Conservation (phyloP, 345 rosid species). For the Cardamine occulta region DNA sequence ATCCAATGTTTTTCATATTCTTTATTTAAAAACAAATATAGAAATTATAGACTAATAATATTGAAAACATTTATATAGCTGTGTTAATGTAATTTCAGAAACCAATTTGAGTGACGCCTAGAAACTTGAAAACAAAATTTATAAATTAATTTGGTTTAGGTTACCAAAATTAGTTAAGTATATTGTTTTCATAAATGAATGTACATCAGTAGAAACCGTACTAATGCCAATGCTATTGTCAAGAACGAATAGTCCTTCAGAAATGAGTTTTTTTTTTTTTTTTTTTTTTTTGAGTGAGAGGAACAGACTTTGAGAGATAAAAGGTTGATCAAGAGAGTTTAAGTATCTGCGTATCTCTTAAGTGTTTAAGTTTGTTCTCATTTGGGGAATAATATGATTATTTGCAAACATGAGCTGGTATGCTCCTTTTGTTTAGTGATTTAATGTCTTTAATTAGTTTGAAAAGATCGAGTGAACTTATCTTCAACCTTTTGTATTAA, state of each 20-base stretch:
- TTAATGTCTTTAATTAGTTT: neutral
- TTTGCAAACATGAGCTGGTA: neutral
- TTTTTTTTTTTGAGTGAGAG: no score
- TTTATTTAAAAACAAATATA: no score
- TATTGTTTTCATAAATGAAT: neutral
- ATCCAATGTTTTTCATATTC: slow-evolving; percentile 31
- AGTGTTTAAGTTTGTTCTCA: neutral
- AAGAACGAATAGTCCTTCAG: no score
- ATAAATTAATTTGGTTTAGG: neutral
- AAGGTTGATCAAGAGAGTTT: neutral
- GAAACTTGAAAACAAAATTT: neutral
- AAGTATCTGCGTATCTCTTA: neutral
- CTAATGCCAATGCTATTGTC: neutral
- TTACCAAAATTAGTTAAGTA: neutral
- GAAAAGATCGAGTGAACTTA: neutral
- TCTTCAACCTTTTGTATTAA: neutral
- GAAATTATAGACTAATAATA: neutral
- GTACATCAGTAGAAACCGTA: neutral
- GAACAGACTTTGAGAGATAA: no score
- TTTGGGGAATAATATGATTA: neutral
- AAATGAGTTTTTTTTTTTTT: no score
- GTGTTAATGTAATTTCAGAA: neutral
- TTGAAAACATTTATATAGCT: neutral
- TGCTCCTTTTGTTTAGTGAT: neutral
- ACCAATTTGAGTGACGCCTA: neutral